These are phyloP conservation scores for Colletotrichum sp. DNA, from an alignment of 2,329 filamentous ascomycete genomes.

Conservation along the genomic window DNA sequence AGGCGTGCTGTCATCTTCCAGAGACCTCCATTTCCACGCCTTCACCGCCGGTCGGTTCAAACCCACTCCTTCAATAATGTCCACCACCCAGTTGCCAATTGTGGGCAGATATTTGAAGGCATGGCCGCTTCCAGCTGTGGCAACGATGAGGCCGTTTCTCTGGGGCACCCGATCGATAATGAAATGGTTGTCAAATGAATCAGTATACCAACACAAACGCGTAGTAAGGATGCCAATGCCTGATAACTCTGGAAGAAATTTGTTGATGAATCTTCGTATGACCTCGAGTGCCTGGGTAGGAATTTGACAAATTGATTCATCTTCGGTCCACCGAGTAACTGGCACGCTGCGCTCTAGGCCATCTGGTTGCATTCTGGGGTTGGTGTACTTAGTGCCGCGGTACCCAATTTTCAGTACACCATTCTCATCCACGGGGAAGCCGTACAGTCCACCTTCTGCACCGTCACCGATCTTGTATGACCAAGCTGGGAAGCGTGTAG, in stretches of 20 bases:
- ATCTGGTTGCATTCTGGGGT: conserved; percentile 41
- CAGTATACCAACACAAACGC: conserved; percentile 61
- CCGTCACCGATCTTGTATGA: conserved; percentile 37
- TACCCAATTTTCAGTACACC: conserved; percentile 56
- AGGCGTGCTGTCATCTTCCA: neutral
- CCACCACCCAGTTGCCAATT: conserved; percentile 58
- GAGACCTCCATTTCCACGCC: conserved; percentile 24
- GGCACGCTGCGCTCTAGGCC: conserved; percentile 43
- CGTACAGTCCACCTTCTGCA: conserved; percentile 48
- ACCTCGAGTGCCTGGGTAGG: conserved; percentile 32
- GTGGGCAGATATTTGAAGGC: conserved; percentile 67
- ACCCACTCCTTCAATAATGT: conserved; percentile 47
- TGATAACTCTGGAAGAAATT: conserved; percentile 48
- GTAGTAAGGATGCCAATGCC: conserved; percentile 39
- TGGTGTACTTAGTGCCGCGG: conserved; percentile 55
- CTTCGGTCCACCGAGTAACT: conserved; percentile 39
- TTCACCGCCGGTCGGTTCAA: conserved; percentile 29
- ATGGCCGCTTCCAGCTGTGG: conserved; percentile 66
- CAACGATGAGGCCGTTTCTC: conserved; percentile 52
- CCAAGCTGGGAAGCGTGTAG: conserved; percentile 52
- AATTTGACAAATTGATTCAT: conserved; percentile 27
- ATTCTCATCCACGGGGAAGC: conserved; percentile 48
- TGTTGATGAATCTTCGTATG: conserved; percentile 37
- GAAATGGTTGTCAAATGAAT: conserved; percentile 60
- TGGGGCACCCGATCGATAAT: conserved; percentile 48